phyloP scores from a whole-genome alignment of 2,329 filamentous ascomycete species.

The Aspergillus aculeatinus region DNA sequence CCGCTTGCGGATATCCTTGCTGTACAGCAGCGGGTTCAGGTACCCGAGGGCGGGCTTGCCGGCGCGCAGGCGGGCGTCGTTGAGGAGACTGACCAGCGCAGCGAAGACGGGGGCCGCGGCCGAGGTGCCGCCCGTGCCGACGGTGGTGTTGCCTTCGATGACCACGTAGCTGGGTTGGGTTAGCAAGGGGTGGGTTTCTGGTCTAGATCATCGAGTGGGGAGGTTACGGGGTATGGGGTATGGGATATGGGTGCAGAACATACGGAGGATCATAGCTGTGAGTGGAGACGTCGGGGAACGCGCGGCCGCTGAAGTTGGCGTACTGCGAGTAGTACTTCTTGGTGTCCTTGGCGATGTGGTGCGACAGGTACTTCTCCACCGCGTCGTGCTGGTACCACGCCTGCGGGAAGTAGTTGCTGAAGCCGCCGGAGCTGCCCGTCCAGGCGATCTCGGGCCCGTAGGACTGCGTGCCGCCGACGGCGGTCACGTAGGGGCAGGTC shows the following conservation, averaged over 20 bases:
- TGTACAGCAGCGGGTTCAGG: constrained; percentile 59
- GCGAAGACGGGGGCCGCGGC: constrained; percentile 57
- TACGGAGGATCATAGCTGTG: constrained; percentile 52
- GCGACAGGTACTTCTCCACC: constrained; percentile 46
- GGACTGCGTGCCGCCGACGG: constrained; percentile 60
- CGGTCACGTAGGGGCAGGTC: constrained; percentile 67
- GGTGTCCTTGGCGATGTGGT: constrained; percentile 29
- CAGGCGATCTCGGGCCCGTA: constrained; percentile 51
- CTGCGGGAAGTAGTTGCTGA: constrained; percentile 52
- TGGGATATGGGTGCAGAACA: constrained; percentile 34
- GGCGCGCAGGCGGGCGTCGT: constrained; percentile 13
- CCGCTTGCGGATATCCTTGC: constrained; percentile 42
- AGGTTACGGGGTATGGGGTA: no score
- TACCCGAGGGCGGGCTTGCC: constrained; percentile 55
- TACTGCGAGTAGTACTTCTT: constrained; percentile 45
- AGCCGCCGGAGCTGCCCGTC: constrained; percentile 48
- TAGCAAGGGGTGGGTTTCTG: neutral
- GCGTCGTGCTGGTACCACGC: constrained; percentile 50
- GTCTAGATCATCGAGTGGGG: no score
- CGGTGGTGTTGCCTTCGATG: constrained; percentile 13
- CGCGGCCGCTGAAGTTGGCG: constrained; percentile 52
- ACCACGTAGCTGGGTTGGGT: constrained; percentile 13
- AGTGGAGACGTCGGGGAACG: constrained; percentile 59
- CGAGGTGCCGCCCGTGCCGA: constrained; percentile 25
- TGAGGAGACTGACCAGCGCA: constrained; percentile 46